These are phyloP conservation scores for Lentinus brumalis DNA, from an alignment of 768 basidiomycete genomes.

Conservation along the genomic window DNA sequence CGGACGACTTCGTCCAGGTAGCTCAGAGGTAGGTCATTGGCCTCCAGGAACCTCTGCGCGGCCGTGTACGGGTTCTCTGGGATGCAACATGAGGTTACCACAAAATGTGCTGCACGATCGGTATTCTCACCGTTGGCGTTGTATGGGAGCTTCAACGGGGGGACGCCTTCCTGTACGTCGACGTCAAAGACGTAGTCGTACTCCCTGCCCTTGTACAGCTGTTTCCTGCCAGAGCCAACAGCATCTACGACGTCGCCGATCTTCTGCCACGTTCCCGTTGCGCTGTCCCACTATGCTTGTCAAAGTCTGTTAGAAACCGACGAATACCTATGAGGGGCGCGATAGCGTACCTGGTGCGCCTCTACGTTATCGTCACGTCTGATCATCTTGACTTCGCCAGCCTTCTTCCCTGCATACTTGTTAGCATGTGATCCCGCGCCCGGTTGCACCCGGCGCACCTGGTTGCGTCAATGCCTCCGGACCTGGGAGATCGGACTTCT, in stretches of 20 bases:
- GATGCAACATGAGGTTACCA: background rate
- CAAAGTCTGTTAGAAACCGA: background rate
- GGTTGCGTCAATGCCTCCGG: constrained; percentile 74
- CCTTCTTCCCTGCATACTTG: constrained; percentile 69
- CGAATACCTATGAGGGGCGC: background rate
- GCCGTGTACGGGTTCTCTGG: constrained; percentile 89
- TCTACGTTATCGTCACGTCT: constrained; percentile 79
- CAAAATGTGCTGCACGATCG: background rate
- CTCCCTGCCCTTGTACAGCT: constrained; percentile 90
- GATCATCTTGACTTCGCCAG: constrained; percentile 93
- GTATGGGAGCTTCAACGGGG: constrained; percentile 92
- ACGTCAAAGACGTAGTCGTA: constrained; percentile 99
- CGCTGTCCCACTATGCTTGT: constrained; percentile 74
- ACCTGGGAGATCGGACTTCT: constrained; percentile 87
- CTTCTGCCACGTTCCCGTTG: constrained; percentile 78
- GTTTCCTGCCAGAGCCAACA: constrained; percentile 85
- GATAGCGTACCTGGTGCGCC: constrained; percentile 73
- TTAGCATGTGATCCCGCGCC: background rate
- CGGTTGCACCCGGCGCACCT: constrained; percentile 47
- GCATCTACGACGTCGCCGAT: constrained; percentile 97
- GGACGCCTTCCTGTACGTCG: constrained; percentile 90
- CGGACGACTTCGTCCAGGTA: constrained; percentile 90
- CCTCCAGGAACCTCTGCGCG: constrained; percentile 84
- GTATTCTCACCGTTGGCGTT: constrained; percentile 72
- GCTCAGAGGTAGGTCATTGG: constrained; percentile 77